A percentile compares a stretch with the other conserved stretches of the same genome.
phyloP scores from a whole-genome alignment of 2,329 filamentous ascomycete genomes.

The Didymella sp. region DNA sequence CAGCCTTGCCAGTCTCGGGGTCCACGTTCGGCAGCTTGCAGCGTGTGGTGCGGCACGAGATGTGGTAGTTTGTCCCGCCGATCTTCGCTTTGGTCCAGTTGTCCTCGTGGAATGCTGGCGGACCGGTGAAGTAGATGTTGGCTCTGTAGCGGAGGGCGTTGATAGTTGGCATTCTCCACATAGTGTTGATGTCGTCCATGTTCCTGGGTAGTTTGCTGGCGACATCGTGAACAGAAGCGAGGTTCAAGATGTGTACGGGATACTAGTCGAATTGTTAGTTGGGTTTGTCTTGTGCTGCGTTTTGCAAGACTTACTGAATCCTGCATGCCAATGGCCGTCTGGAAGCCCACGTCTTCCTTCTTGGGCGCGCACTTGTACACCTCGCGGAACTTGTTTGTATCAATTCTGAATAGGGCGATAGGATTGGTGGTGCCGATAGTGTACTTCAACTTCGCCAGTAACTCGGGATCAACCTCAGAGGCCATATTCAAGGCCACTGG shows the following conservation, averaged over 20 bases:
- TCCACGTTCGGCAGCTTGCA: constrained; percentile 77
- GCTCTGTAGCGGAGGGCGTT: constrained; percentile 71
- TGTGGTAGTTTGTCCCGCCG: constrained; percentile 58
- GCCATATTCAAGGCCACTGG: constrained; percentile 57
- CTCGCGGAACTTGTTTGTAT: constrained; percentile 63
- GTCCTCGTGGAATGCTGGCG: constrained; percentile 72
- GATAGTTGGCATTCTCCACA: constrained; percentile 51
- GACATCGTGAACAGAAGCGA: constrained; percentile 69
- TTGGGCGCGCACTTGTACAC: constrained; percentile 68
- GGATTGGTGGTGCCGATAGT: constrained; percentile 72
- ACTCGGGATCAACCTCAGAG: constrained; percentile 56
- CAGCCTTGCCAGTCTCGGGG: constrained; percentile 64
- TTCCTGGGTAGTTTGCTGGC: constrained; percentile 61
- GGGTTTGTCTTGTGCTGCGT: not conserved
- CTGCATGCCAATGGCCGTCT: constrained; percentile 71
- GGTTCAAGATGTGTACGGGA: constrained; percentile 71
- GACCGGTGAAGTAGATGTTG: constrained; percentile 73
- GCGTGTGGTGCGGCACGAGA: constrained; percentile 70
- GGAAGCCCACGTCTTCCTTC: constrained; percentile 66
- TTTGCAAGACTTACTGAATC: constrained; percentile 64
- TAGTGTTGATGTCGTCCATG: constrained; percentile 38
- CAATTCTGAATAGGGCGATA: constrained; percentile 72
- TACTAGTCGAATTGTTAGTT: constrained; percentile 57
- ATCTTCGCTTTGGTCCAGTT: constrained; percentile 66
- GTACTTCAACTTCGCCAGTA: constrained; percentile 67